Base-by-base conservation (phyloP, 331 rosid species). In the Dryas integrifolia region DNA sequence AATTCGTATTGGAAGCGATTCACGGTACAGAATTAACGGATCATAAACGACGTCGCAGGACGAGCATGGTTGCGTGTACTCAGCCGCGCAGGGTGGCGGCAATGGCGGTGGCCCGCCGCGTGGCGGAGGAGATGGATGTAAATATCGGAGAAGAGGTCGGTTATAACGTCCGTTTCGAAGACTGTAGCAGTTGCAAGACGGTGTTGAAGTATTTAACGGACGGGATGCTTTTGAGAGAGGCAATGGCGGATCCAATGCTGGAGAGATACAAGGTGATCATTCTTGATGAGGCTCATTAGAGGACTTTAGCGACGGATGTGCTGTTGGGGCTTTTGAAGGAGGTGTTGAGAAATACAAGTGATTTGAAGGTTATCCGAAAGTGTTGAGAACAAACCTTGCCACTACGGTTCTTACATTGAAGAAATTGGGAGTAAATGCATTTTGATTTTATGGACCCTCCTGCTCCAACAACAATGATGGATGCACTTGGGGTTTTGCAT, bases 381-480 rank as follows among this genome's bases (percentile, higher is more conserved):
- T 95, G 51, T 80, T 89, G 82, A 92, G 98, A 74, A 92, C 99
- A 24, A 95, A 92, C 81, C 98, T 95, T 72, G 98, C 99, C 24
- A 95, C 92, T 75, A 92, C 97, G 6, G 93, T 95, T 75, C 98
- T 95, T 72, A 95, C 94, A 68, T 81, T 95, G 86, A 95, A 95
- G 85, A 95, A 95, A 74, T 79, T 95, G 66, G 99, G 99, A 51
- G 90, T 95, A 74, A 98, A 92, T 69, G 99, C 21, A 18, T 83
- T 92, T 95, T 79, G 98, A 95, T 86, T 95, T 95, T 80, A 92
- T 92, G 96, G 99, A 95, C 65, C 98, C 99, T 49, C 98, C 99
- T 70, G 97, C 99, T 45, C 99, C 98, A 0, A 98, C 92, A 92
- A 92, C 99, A 50, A 81, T 95, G 81, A 95, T 92, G 98, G 92